Evolutionary conservation across 2,329 filamentous ascomycete genomes (phyloP).

Genomic region (Monilinia vaccinii-corymbosi): DNA sequence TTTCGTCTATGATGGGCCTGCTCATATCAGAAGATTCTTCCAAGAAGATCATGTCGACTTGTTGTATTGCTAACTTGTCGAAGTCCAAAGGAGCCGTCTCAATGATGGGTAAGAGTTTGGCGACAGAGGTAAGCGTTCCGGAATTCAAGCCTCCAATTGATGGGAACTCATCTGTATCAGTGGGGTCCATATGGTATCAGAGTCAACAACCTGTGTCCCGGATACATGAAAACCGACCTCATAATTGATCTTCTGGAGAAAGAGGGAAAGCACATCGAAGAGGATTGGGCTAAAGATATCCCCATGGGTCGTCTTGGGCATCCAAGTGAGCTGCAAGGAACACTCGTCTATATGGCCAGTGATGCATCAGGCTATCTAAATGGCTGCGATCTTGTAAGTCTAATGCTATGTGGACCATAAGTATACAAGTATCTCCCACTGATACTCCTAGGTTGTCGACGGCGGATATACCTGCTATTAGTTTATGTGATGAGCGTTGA

Average conservation of each 20-base stretch:
- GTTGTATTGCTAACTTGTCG: not conserved
- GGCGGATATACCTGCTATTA: constrained; percentile 19
- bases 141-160: not conserved
- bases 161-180: constrained; percentile 26
- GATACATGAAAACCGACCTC: constrained; percentile 37
- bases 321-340: constrained; percentile 32
- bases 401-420: not conserved
- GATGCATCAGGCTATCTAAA: constrained; percentile 23
- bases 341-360: constrained; percentile 26
- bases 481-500: constrained; percentile 14
- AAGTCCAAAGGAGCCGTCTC: constrained; percentile 50
- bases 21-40: not conserved
- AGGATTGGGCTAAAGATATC: constrained; percentile 31
- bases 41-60: not conserved
- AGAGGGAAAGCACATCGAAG: constrained; percentile 31
- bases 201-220: constrained; percentile 57
- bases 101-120: constrained; percentile 49
- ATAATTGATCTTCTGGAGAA: constrained; percentile 29
- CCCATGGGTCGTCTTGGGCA: constrained; percentile 31
- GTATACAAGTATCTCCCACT: not conserved
- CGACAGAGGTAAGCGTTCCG: constrained; percentile 33
- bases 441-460: constrained; percentile 16
- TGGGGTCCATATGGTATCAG: constrained; percentile 55
- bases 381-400: constrained; percentile 22
- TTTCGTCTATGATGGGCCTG: not conserved